These are phyloP conservation scores for Fraxinus platypoda DNA, from an alignment of 305 asterid species.

Conservation along the genomic window DNA sequence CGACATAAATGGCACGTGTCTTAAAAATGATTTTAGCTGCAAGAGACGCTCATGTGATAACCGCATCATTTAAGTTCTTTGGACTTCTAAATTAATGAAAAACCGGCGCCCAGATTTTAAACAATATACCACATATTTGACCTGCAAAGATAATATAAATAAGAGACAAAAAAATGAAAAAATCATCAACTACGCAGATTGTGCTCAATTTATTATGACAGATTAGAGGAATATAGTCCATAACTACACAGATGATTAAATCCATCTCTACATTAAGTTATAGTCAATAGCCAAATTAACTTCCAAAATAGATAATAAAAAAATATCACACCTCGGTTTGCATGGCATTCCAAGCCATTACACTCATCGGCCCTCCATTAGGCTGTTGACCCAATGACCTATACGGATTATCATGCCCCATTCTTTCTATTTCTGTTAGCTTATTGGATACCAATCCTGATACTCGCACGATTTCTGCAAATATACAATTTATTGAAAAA, in stretches of 20 bases:
- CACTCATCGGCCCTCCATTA: constrained; percentile 51
- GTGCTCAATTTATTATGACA: not conserved
- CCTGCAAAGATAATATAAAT: too few species aligned
- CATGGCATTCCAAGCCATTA: constrained; percentile 56
- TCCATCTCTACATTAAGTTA: not conserved
- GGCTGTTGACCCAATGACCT: constrained; percentile 49
- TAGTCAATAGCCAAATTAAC: not conserved
- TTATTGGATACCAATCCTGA: constrained; percentile 48
- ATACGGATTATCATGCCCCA: constrained; percentile 50
- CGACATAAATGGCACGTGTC: not conserved
- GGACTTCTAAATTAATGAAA: not conserved
- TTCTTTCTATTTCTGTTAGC: constrained; percentile 50
- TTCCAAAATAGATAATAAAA: constrained; percentile 2
- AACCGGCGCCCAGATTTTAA: not conserved
- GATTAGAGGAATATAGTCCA: not conserved
- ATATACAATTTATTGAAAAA: not conserved
- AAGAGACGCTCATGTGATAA: not conserved
- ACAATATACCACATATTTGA: not conserved
- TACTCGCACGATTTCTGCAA: constrained; percentile 59
- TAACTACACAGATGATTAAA: not conserved
- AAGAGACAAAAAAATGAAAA: not conserved
- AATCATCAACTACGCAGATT: not conserved
- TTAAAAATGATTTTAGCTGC: not conserved
- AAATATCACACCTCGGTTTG: constrained; percentile 48
- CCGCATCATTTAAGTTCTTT: not conserved